Base-by-base conservation (phyloP, 1,139 yeast genomes). In the Groenewaldozyma sp. region DNA sequence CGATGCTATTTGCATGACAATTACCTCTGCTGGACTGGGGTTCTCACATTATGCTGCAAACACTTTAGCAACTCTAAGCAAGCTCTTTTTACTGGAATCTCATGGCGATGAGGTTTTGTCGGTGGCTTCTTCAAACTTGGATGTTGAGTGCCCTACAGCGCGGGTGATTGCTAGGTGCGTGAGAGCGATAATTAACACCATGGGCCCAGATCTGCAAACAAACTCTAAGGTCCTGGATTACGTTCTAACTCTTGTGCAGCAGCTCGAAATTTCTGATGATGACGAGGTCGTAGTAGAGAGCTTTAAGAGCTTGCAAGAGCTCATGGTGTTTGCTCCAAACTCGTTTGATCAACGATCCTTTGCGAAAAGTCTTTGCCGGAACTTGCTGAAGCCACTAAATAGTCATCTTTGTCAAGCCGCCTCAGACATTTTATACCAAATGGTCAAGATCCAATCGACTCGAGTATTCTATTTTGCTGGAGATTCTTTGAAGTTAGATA, bases 11-110 rank as follows among this genome's bases (percentile, higher is more conserved):
- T 59, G 71, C 2, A 63, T 71, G 4, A 62, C 82, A 11, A 67
- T 86, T 37, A 76, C 75, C 37, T 63, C 67, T 35, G 65, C 74
- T 3, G 82, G 78, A 41, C 56, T 74, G 35, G 74, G 76, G 9
- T 69, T 74, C 40, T 52, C 64, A 1, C 49, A 55, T 3, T 61
- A 64, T 13, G 63, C 74, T 2, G 50, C 66, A 7, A 66, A 69
- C 36, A 62, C 79, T 1, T 59, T 83, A 1, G 56, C 60, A 1
- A 53, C 73, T 1, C 50, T 83, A 38, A 67, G 67, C 36, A 60
- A 58, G 14, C 53, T 80, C 1, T 70, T 71, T 51, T 47, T 67
- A 1, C 65, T 71, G 41, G 87, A 78, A 45, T 55, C 67, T 1
- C 86, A 73, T 55, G 79, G 83, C 13, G 59, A 62, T 11, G 69